Conservation (phyloP, 768 basidiomycete species). For the Sarcodon aspratus region DNA sequence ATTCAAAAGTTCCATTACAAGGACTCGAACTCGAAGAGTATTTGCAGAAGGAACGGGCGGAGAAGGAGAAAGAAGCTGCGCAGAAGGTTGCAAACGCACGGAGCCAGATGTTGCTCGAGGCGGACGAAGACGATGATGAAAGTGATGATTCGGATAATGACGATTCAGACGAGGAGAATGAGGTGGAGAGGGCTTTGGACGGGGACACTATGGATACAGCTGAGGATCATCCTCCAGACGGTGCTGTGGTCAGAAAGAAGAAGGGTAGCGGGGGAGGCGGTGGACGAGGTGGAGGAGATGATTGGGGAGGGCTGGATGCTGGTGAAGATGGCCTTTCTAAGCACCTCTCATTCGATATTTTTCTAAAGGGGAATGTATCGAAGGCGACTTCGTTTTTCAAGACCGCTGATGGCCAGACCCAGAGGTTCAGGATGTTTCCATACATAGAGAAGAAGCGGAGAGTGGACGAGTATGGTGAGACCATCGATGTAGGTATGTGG, state of each 20-base stretch:
- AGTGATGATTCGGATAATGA: slow-evolving; percentile 62
- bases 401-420: slow-evolving; percentile 52
- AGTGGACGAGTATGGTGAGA: slow-evolving; percentile 95
- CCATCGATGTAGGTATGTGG: slow-evolving; percentile 94
- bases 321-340: slow-evolving; percentile 66
- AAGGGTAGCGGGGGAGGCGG: slow-evolving; percentile 25
- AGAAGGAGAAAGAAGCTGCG: slow-evolving; percentile 76
- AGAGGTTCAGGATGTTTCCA: slow-evolving; percentile 94
- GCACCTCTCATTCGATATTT: slow-evolving; percentile 87
- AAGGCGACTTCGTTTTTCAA: slow-evolving; percentile 85
- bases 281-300: slow-evolving; percentile 41
- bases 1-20: slow-evolving; percentile 80
- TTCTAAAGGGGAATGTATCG: slow-evolving; percentile 91
- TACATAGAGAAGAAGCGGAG: slow-evolving; percentile 86
- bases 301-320: slow-evolving; percentile 47
- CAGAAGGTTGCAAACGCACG: slow-evolving; percentile 77
- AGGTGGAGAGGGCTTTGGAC: slow-evolving; percentile 44
- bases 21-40: slow-evolving; percentile 81
- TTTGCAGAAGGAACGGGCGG: slow-evolving; percentile 61
- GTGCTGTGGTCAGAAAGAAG: slow-evolving; percentile 25
- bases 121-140: slow-evolving; percentile 81
- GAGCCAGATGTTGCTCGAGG: slow-evolving; percentile 83
- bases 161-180: slow-evolving; percentile 47
- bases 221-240: slow-evolving; percentile 16
- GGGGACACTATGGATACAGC: slow-evolving; percentile 36